Conservation (phyloP, 2,329 filamentous ascomycete genomes). For the Lasiodiplodia hormozganensis region DNA sequence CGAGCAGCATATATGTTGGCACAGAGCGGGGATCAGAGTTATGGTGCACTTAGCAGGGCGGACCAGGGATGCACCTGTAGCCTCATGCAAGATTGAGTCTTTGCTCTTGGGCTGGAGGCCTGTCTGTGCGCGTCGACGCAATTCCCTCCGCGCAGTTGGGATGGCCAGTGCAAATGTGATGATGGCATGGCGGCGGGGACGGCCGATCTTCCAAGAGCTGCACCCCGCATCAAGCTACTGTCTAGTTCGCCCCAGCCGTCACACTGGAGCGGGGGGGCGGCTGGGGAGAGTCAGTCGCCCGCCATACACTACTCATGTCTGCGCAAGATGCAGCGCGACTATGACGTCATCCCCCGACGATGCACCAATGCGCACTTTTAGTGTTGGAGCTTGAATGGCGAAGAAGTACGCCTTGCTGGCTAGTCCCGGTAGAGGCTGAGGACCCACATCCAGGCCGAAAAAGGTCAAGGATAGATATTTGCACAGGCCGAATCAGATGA, state of each 20-base stretch:
- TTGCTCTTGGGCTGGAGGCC: not conserved
- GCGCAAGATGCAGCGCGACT: not conserved
- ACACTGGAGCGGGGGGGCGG: not conserved
- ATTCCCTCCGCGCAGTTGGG: constrained; percentile 3
- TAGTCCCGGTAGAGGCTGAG: not conserved
- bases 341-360: constrained; percentile 1
- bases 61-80: constrained; percentile 1
- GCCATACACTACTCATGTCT: not conserved
- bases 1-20: constrained; percentile 5
- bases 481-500: not conserved
- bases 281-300: not conserved
- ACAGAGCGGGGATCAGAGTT: constrained; percentile 9
- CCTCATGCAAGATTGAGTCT: constrained; percentile 5
- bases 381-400: not conserved
- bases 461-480: not conserved
- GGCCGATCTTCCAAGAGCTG: constrained; percentile 10
- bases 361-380: not conserved
- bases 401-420: not conserved
- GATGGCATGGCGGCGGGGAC: constrained; percentile 9
- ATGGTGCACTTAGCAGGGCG: not conserved
- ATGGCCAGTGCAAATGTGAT: constrained; percentile 4
- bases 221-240: constrained; percentile 18
- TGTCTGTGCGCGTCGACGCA: not conserved
- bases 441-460: constrained; percentile 3
- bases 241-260: constrained; percentile 7